Evolutionary conservation across 2,329 filamentous ascomycete species (phyloP).

Genomic region (Samsoniella hepiali): DNA sequence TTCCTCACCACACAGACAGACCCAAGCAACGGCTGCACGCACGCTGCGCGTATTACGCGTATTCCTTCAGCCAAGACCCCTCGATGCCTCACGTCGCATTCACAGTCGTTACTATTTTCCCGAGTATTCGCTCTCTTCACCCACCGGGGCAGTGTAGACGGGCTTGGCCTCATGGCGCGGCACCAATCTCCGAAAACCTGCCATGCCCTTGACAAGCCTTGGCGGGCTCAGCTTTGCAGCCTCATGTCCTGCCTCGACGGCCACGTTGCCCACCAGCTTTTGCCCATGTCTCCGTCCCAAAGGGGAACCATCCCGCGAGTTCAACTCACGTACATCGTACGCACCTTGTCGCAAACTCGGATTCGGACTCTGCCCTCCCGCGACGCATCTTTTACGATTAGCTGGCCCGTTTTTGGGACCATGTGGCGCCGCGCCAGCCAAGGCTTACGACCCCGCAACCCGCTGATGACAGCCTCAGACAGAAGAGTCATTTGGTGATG

Average conservation of each 20-base stretch:
- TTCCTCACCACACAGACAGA: not conserved
- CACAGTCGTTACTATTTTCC: not conserved
- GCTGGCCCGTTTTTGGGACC: not conserved
- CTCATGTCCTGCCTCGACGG: not conserved
- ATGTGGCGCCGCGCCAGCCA: not conserved
- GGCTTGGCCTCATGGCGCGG: not conserved
- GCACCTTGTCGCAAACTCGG: conserved; percentile 1
- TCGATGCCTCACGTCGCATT: not conserved
- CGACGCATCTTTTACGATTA: not conserved
- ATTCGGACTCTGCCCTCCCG: conserved; percentile 5
- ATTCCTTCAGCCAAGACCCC: not conserved
- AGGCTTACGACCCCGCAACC: conserved; percentile 9
- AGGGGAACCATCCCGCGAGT: conserved; percentile 10
- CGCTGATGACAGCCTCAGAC: not conserved
- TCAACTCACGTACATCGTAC: not conserved
- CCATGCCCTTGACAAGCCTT: not conserved
- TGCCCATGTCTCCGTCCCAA: not conserved
- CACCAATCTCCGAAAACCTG: not conserved
- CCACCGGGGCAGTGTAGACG: not conserved
- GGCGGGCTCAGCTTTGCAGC: not conserved
- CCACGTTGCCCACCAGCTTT: not conserved
- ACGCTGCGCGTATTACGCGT: conserved; percentile 17
- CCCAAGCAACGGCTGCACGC: not conserved
- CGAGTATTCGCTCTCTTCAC: not conserved
- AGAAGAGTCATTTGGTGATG: not conserved